These are phyloP conservation scores for Aspergillus sp. DNA, from an alignment of 2,329 filamentous ascomycete species.

Conservation along the genomic window DNA sequence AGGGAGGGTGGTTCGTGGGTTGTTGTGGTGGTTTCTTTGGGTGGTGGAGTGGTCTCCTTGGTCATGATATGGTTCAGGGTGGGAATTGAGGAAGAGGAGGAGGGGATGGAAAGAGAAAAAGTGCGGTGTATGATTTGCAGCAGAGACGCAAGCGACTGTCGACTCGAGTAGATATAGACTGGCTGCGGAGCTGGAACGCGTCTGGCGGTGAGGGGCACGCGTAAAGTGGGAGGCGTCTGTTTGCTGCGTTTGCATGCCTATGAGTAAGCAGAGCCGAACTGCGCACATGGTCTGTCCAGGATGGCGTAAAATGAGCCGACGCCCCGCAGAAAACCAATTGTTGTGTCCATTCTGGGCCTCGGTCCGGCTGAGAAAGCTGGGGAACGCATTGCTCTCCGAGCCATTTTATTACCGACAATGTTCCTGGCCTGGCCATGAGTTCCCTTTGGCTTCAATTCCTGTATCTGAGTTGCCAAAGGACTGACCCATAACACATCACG, in stretches of 20 bases:
- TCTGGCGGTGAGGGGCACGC: slow-evolving; percentile 25
- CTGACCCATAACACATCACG: not conserved
- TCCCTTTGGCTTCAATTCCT: not conserved
- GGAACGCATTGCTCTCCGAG: not conserved
- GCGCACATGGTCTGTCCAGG: not conserved
- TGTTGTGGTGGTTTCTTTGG: slow-evolving; percentile 19
- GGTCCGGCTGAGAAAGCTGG: slow-evolving; percentile 7
- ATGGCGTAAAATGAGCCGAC: not conserved
- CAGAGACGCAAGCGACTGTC: slow-evolving; percentile 1
- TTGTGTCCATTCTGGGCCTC: slow-evolving; percentile 8
- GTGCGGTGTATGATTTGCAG: slow-evolving; percentile 20
- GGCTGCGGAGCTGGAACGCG: slow-evolving; percentile 13
- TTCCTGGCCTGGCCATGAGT: not conserved
- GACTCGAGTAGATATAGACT: not conserved
- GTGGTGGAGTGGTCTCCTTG: slow-evolving; percentile 43
- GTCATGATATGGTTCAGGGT: slow-evolving; percentile 37
- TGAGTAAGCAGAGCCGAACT: not conserved
- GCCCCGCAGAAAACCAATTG: slow-evolving; percentile 6
- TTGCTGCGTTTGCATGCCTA: not conserved
- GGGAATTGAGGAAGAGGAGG: slow-evolving; percentile 1
- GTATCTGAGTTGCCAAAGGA: not conserved
- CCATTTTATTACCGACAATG: slow-evolving; percentile 3
- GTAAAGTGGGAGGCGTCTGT: slow-evolving; percentile 21
- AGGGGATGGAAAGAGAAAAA: not conserved
- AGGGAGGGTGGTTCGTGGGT: slow-evolving; percentile 56